Evolutionary conservation across 805 yeast species (phyloP).

Genomic region (Sugiyamaella floridensis): DNA sequence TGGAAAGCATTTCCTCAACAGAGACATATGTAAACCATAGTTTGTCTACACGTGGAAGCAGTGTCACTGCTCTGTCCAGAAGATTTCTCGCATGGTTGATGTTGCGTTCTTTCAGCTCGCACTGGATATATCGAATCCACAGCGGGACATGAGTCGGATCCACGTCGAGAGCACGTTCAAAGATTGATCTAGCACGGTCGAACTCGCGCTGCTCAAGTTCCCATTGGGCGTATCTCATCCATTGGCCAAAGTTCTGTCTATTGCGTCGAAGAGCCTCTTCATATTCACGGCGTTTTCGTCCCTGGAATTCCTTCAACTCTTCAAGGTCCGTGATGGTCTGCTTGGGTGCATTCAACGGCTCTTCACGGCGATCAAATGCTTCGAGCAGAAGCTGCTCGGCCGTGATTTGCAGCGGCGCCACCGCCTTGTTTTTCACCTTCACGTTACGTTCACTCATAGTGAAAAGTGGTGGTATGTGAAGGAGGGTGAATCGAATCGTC

Average conservation of each 20-base stretch:
- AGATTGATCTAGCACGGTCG: conserved; percentile 74
- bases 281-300: conserved; percentile 69
- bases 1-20: conserved; percentile 71
- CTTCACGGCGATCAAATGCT: conserved; percentile 46
- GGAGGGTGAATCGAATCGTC: neutral
- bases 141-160: conserved; percentile 69
- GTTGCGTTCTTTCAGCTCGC: conserved; percentile 64
- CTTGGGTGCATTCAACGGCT: conserved; percentile 36
- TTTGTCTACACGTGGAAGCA: conserved; percentile 74
- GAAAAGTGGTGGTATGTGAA: neutral
- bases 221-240: conserved; percentile 88
- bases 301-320: conserved; percentile 69
- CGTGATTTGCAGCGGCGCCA: conserved; percentile 51
- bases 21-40: conserved; percentile 80
- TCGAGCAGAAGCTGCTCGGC: conserved; percentile 59
- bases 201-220: conserved; percentile 76
- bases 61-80: conserved; percentile 65
- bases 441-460: neutral
- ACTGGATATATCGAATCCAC: conserved; percentile 78
- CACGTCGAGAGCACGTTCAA: conserved; percentile 79
- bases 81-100: conserved; percentile 85
- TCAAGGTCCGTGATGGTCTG: conserved; percentile 61
- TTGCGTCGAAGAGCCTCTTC: conserved; percentile 86
- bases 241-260: conserved; percentile 72
- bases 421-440: conserved; percentile 35